phyloP scores from a whole-genome alignment of 2,329 filamentous ascomycete genomes.

The Penicillium rolfsii region DNA sequence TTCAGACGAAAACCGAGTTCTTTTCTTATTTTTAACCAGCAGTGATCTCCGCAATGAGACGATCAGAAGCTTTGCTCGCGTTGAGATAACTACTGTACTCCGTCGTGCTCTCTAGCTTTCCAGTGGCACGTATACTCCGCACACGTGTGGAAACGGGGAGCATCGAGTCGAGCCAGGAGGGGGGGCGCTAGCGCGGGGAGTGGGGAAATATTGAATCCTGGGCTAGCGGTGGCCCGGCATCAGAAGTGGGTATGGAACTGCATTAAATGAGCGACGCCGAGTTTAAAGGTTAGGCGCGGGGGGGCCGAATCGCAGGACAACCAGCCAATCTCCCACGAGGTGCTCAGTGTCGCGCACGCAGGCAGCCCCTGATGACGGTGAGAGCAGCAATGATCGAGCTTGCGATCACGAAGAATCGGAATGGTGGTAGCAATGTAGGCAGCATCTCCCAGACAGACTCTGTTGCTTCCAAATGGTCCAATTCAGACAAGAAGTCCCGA shows the following conservation, averaged over 20 bases:
- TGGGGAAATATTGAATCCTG: background rate
- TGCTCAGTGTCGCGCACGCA: constrained; percentile 3
- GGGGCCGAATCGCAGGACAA: background rate
- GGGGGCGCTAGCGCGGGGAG: background rate
- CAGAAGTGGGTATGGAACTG: background rate
- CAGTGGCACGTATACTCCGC: background rate
- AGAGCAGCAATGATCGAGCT: constrained; percentile 2
- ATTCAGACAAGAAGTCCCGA: constrained; percentile 4
- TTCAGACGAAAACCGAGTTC: background rate
- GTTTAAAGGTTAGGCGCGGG: background rate
- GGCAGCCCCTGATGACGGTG: constrained; percentile 4
- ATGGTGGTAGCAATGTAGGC: constrained; percentile 9
- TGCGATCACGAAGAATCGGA: constrained; percentile 1
- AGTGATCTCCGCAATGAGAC: background rate
- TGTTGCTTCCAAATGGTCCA: constrained; percentile 6
- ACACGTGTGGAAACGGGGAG: background rate
- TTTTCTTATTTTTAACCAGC: background rate
- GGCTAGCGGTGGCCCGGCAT: background rate
- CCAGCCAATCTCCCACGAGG: background rate
- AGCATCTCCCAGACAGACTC: constrained; percentile 3
- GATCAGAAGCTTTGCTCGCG: background rate
- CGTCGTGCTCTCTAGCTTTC: background rate
- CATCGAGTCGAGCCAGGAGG: background rate
- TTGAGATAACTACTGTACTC: background rate
- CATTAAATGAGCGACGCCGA: constrained; percentile 1